Percentiles rank a stretch among this genome's conserved stretches.
These are phyloP conservation scores for Obelidium mucronatum DNA, from an alignment of 192 early-diverging fungal species.

Conservation along the genomic window DNA sequence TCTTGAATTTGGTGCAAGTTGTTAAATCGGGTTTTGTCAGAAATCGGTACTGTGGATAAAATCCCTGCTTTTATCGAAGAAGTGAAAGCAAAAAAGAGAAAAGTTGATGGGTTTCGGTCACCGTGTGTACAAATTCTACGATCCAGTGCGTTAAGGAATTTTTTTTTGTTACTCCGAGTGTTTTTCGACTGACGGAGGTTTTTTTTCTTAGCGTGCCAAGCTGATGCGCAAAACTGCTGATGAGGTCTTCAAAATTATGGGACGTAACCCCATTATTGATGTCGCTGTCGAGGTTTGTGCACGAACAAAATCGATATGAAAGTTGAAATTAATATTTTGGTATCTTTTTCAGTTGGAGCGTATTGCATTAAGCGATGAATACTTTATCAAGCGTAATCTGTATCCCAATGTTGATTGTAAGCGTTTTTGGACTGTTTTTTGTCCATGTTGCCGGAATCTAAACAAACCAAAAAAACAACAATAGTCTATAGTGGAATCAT, in stretches of 20 bases:
- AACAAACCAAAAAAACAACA: background rate
- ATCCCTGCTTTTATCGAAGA: slow-evolving; percentile 65
- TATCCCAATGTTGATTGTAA: slow-evolving; percentile 68
- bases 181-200: background rate
- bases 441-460: background rate
- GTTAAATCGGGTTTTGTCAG: slow-evolving; percentile 12
- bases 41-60: slow-evolving; percentile 65
- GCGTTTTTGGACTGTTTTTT: slow-evolving; percentile 5
- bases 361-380: slow-evolving; percentile 65
- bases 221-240: slow-evolving; percentile 64
- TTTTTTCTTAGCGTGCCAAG: slow-evolving; percentile 51
- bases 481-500: slow-evolving; percentile 66
- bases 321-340: background rate
- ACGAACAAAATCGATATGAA: background rate
- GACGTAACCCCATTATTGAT: slow-evolving; percentile 65
- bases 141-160: slow-evolving; percentile 45
- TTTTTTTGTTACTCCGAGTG: background rate
- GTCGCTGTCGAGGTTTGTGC: slow-evolving; percentile 59
- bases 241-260: slow-evolving; percentile 69
- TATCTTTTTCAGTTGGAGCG: slow-evolving; percentile 50
- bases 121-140: slow-evolving; percentile 70
- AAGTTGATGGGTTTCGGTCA: slow-evolving; percentile 68
- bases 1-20: background rate
- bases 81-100: slow-evolving; percentile 64
- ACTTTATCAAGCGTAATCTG: slow-evolving; percentile 68